A percentile compares a stretch with the other conserved stretches of the same genome.
Evolutionary conservation across 73 alveolate species (phyloP).

Genomic region (Breviolum minutum): DNA sequence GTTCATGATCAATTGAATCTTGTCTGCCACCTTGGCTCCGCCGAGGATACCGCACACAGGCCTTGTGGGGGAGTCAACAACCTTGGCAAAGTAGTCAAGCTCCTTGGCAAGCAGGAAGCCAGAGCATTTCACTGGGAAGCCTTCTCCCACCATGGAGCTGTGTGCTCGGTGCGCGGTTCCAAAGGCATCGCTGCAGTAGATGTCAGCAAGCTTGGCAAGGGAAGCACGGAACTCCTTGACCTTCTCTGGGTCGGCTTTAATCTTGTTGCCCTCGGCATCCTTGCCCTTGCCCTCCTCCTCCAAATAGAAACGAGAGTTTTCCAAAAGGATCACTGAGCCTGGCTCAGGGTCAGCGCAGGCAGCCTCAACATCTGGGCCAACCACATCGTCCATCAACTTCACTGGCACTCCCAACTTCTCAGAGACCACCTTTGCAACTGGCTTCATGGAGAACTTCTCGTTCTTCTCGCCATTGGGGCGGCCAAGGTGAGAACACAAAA

Average conservation of each 20-base stretch:
- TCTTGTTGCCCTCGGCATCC: conserved; percentile 86
- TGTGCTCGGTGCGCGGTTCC: conserved; percentile 99
- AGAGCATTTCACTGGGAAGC: conserved; percentile 95
- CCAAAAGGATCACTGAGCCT: conserved; percentile 98
- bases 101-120: conserved; percentile 98
- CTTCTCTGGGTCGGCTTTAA: conserved; percentile 35
- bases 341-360: conserved; percentile 97
- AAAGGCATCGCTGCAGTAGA: conserved; percentile 98
- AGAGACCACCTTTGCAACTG: conserved; percentile 97
- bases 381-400: conserved; percentile 96
- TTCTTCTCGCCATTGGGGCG: conserved; percentile 98
- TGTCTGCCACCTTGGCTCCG: conserved; percentile 99
- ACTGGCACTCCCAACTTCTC: conserved; percentile 97
- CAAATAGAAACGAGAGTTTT: conserved; percentile 98
- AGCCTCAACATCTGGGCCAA: conserved; percentile 97
- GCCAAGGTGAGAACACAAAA: conserved; percentile 98
- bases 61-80: conserved; percentile 98
- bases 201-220: conserved; percentile 97
- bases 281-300: conserved; percentile 95
- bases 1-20: conserved; percentile 98
- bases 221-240: conserved; percentile 71
- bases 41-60: conserved; percentile 99
- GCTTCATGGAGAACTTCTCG: conserved; percentile 98
- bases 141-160: conserved; percentile 98
- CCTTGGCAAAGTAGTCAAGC: conserved; percentile 97